phyloP scores from a whole-genome alignment of 1,284 basidiomycete species.

The Coniferiporia weirii region DNA sequence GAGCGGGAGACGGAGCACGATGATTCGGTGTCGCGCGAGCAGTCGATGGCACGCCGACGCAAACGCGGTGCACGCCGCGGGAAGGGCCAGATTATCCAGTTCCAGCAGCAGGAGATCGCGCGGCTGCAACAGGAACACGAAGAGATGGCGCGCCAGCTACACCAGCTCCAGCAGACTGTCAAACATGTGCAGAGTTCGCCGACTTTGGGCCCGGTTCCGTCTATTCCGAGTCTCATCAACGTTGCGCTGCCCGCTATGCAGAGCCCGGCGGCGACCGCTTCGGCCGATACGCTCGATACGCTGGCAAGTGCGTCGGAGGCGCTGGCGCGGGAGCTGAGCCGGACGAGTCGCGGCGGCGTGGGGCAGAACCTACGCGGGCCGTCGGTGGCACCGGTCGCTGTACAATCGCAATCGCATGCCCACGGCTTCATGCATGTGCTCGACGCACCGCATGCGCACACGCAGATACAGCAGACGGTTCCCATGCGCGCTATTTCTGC shows the following conservation, averaged over 20 bases:
- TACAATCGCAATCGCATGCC: slow-evolving; percentile 10
- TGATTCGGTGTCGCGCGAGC: slow-evolving; percentile 41
- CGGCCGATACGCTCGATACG: slow-evolving; percentile 46
- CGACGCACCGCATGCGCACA: slow-evolving; percentile 34
- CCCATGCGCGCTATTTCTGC: slow-evolving; percentile 9
- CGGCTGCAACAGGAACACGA: slow-evolving; percentile 12
- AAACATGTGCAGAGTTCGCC: neutral
- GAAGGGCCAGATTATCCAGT: slow-evolving; percentile 38
- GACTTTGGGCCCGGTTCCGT: neutral
- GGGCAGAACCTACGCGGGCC: slow-evolving; percentile 3
- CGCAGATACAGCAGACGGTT: slow-evolving; percentile 19
- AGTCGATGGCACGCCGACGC: slow-evolving; percentile 63
- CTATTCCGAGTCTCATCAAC: neutral
- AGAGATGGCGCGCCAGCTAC: slow-evolving; percentile 1
- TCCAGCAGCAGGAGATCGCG: slow-evolving; percentile 15
- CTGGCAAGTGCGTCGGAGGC: slow-evolving; percentile 78
- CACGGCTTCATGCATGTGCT: slow-evolving; percentile 30
- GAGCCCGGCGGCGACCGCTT: slow-evolving; percentile 19
- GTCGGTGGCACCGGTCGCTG: slow-evolving; percentile 12
- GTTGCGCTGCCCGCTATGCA: slow-evolving; percentile 22
- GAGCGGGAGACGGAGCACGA: slow-evolving; percentile 4
- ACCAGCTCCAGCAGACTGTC: neutral
- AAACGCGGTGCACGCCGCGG: slow-evolving; percentile 76
- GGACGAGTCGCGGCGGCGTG: slow-evolving; percentile 34
- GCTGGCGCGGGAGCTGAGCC: slow-evolving; percentile 78